Conservation (phyloP, 495 filamentous ascomycete genomes). For the Hyaloscypha variabilis region DNA sequence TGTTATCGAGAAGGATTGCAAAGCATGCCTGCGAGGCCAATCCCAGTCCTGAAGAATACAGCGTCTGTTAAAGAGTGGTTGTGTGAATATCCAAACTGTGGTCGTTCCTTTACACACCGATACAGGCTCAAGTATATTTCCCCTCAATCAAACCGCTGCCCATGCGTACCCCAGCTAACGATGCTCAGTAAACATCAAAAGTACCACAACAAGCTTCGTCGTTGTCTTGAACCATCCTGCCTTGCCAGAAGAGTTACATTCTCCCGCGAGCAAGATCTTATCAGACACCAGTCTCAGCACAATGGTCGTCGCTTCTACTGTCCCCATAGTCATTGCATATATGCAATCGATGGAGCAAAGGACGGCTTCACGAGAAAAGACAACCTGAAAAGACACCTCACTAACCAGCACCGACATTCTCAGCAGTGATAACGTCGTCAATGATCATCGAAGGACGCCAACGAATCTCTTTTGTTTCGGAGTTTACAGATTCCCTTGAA, state of each 20-base stretch:
- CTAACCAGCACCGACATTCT: background rate
- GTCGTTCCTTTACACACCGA: background rate
- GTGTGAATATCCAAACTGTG: conserved; percentile 10
- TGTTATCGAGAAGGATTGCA: background rate
- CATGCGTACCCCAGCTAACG: background rate
- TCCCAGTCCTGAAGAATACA: background rate
- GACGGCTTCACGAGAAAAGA: conserved; percentile 2
- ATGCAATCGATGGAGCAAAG: background rate
- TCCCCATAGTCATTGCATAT: background rate
- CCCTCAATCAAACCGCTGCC: background rate
- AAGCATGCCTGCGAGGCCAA: background rate
- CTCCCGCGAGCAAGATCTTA: conserved; percentile 1
- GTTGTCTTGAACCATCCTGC: background rate
- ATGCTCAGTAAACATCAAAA: background rate
- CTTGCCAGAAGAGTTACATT: background rate
- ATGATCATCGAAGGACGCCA: no score
- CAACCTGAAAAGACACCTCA: conserved; percentile 7
- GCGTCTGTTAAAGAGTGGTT: background rate
- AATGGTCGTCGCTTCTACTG: conserved; percentile 7
- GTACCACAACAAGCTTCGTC: conserved; percentile 3
- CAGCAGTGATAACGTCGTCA: no score
- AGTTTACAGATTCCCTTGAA: no score
- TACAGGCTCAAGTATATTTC: conserved; percentile 8
- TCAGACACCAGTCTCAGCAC: background rate
- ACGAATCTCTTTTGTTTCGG: no score